Conservation (phyloP, 352 stramenopile species). For the Globisporangium solare region DNA sequence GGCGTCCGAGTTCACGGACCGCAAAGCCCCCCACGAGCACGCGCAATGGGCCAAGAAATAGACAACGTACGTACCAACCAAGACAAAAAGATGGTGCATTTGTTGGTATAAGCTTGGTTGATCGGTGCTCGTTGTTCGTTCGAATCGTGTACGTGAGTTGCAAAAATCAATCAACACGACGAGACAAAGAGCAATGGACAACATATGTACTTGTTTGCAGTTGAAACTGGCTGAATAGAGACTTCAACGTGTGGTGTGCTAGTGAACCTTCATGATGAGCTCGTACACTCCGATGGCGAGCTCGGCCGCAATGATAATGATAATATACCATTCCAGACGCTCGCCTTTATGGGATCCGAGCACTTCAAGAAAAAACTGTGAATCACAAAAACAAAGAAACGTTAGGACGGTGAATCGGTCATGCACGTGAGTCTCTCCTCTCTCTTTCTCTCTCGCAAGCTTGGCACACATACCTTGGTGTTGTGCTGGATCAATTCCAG, state of each 20-base stretch:
- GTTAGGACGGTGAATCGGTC: background rate
- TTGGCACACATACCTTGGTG: constrained; percentile 77
- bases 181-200: too few species aligned
- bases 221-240: constrained; percentile 7
- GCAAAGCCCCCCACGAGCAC: constrained; percentile 83
- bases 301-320: constrained; percentile 95
- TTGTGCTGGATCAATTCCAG: constrained; percentile 97
- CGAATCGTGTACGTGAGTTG: too few species aligned
- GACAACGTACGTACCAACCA: background rate
- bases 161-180: too few species aligned
- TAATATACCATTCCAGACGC: constrained; percentile 97
- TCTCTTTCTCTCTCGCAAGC: background rate
- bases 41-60: constrained; percentile 69
- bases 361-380: constrained; percentile 96
- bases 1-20: constrained; percentile 72
- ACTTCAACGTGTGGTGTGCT: constrained; percentile 10
- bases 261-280: constrained; percentile 68
- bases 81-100: background rate
- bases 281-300: constrained; percentile 88
- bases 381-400: background rate
- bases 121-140: background rate
- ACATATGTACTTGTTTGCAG: background rate
- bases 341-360: constrained; percentile 93
- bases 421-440: too few species aligned
- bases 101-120: constrained; percentile 6